phyloP scores from a whole-genome alignment of 192 early-diverging fungal species.

The Jimgerdemannia flammicorona region DNA sequence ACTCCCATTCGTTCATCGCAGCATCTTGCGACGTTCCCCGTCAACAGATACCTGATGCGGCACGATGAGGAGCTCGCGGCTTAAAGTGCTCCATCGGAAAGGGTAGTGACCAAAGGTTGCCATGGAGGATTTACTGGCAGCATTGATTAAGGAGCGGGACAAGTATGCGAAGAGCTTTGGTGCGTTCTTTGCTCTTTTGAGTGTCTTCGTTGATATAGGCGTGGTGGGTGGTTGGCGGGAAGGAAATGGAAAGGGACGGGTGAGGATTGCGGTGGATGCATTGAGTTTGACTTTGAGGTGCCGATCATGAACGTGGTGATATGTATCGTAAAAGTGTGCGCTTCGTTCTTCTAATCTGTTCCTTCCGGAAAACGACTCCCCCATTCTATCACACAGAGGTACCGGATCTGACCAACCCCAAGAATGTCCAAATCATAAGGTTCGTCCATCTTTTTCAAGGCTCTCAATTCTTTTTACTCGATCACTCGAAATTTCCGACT shows the following conservation, averaged over 20 bases:
- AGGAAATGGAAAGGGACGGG: background rate
- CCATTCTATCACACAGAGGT: conserved; percentile 33
- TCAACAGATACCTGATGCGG: conserved; percentile 38
- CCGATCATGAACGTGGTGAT: background rate
- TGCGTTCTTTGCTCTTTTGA: conserved; percentile 11
- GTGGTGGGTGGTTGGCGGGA: background rate
- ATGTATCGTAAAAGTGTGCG: background rate
- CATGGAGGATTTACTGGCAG: conserved; percentile 35
- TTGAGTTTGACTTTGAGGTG: too few relatives aligned
- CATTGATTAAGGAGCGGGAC: conserved; percentile 40
- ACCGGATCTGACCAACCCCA: conserved; percentile 50
- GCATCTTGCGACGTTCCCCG: too few relatives aligned
- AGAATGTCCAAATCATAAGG: conserved; percentile 40
- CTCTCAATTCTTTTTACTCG: background rate
- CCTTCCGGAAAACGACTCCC: background rate
- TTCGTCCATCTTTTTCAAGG: background rate
- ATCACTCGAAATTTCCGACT: background rate
- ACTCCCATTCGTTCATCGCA: too few relatives aligned
- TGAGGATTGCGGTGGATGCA: background rate
- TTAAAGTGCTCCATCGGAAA: conserved; percentile 33
- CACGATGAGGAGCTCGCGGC: conserved; percentile 42
- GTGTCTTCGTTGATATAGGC: background rate
- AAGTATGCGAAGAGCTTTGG: conserved; percentile 53
- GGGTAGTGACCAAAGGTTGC: conserved; percentile 42
- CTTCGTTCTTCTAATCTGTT: too few relatives aligned